These are phyloP conservation scores for Rhytidiadelphus loreus DNA, from an alignment of 225 moss, liverwort and hornwort genomes.

Conservation along the genomic window DNA sequence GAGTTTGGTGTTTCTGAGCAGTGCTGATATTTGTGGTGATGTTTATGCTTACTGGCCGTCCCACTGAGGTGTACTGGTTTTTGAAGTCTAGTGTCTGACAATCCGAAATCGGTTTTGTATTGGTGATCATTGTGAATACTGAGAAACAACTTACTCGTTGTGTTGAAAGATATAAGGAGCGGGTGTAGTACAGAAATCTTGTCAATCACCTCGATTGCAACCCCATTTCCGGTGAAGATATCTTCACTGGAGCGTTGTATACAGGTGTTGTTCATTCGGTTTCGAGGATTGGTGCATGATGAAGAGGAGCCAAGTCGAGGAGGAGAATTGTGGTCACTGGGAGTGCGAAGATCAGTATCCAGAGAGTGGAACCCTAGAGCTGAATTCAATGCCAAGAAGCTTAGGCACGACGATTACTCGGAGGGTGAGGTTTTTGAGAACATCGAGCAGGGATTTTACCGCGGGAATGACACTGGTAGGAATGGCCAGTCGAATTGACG, in stretches of 20 bases:
- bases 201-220: conserved; percentile 17
- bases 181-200: neutral
- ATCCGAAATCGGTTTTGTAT: neutral
- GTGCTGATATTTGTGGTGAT: neutral
- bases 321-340: conserved; percentile 20
- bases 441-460: neutral
- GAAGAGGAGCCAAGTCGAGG: conserved; percentile 1
- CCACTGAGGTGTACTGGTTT: neutral
- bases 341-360: neutral
- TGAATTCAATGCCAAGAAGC: neutral
- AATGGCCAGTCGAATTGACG: neutral
- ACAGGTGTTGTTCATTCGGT: neutral
- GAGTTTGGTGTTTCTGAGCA: neutral
- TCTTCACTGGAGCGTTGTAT: neutral
- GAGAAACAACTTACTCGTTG: conserved; percentile 15
- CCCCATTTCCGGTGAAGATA: neutral
- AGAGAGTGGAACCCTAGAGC: neutral
- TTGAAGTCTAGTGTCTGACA: neutral
- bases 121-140: neutral
- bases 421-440: neutral
- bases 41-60: neutral
- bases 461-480: neutral
- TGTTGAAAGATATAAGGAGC: conserved; percentile 3
- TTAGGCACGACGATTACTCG: neutral
- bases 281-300: neutral